phyloP scores from a whole-genome alignment of 805 yeast species.

The Clavispora vitiphila region DNA sequence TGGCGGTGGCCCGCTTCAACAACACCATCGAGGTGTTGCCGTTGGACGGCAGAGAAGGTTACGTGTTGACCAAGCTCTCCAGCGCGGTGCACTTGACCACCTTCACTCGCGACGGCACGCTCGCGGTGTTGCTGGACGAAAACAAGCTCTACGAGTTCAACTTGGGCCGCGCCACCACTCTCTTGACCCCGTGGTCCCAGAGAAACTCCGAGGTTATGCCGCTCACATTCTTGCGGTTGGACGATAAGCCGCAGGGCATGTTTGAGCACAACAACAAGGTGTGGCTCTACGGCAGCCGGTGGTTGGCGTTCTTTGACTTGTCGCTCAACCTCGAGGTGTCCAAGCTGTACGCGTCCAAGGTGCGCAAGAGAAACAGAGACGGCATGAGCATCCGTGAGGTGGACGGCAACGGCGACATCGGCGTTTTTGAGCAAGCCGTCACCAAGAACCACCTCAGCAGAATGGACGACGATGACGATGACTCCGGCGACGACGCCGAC shows the following conservation, averaged over 20 bases:
- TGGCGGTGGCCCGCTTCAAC: constrained; percentile 58
- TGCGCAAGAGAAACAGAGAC: constrained; percentile 41
- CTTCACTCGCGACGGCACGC: constrained; percentile 47
- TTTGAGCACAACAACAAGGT: constrained; percentile 49
- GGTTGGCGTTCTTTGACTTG: constrained; percentile 75
- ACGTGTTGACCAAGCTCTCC: constrained; percentile 53
- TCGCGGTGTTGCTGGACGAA: constrained; percentile 67
- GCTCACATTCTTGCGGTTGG: constrained; percentile 45
- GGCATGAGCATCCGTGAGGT: constrained; percentile 32
- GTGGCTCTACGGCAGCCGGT: constrained; percentile 87
- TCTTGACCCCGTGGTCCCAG: constrained; percentile 75
- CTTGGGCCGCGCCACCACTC: constrained; percentile 14
- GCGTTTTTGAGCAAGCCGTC: constrained; percentile 6
- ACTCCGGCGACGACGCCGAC: constrained; percentile 24
- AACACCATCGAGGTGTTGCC: constrained; percentile 58
- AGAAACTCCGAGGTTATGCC: constrained; percentile 74
- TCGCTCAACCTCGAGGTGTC: constrained; percentile 48
- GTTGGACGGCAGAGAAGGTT: constrained; percentile 22
- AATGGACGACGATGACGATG: constrained; percentile 20
- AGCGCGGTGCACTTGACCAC: constrained; percentile 55
- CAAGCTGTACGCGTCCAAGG: constrained; percentile 18
- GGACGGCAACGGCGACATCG: constrained; percentile 12
- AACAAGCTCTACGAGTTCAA: constrained; percentile 68
- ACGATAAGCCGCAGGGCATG: constrained; percentile 70
- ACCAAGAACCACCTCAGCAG: constrained; percentile 1